Evolutionary conservation across 306 rosid genomes (phyloP), one percentile per base, ranked within the genome.

Genomic region (Coriaria nepalensis): DNA sequence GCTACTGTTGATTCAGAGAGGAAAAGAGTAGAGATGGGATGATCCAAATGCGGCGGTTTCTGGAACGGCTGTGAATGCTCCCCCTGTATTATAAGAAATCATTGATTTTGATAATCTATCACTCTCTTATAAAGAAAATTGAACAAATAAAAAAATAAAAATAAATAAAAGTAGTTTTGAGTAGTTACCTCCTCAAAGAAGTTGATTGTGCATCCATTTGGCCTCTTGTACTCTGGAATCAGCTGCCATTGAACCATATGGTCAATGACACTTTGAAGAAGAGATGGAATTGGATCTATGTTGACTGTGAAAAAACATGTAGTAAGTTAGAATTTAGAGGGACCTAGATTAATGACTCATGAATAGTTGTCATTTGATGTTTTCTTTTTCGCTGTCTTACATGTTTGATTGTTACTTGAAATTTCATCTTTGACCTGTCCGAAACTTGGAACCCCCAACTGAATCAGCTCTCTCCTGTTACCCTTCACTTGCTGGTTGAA

Each of bases 1-100:
- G 87, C 93, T 94, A 87, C 83, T 7, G 82, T 69, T 63, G 94
- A 82, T 70, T 82, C 94, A 36, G 80, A 75, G 13, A 87, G 87
- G 54, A 83, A 73, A 71, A 87, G 77, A 60, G 87, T 77, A 48
- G 87, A 69, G 55, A 87, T 65, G 13, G 96, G 96, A 57, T 82
- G 96, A 42, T 82, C 94, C 85, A 87, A 68, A 69, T 87, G 96
- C 4, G 96, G 96, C 47, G 96, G 96, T 69, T 87, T 87, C 52
- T 68, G 67, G 78, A 87, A 87, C 54, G 96, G 96, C 71, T 87
- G 96, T 47, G 96, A 82, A 63, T 75, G 68, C 59, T 87, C 96
- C 40, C 78, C 96, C 94, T 82, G 35, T 9, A 0, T 36, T 52
- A 33, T 4, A 60, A 57, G 59, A 50, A 49, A 6, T 8, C 11